phyloP scores from a whole-genome alignment of 352 stramenopile genomes.

The Blastocystis sp. region DNA sequence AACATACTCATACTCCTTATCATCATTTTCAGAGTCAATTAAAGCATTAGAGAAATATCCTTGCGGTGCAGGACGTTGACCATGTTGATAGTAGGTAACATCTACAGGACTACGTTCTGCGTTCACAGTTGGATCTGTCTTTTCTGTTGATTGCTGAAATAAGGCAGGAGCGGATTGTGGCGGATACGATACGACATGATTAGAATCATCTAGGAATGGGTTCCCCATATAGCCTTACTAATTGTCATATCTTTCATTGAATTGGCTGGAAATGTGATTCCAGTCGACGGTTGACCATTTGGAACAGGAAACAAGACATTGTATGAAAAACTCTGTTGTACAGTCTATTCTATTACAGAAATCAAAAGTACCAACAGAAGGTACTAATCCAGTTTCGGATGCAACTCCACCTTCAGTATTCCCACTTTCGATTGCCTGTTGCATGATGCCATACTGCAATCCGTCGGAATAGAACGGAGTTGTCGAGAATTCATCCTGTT shows the following conservation, averaged over 20 bases:
- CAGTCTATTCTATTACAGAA: not conserved
- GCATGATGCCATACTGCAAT: not conserved
- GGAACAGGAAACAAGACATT: not conserved
- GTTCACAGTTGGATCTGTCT: not conserved
- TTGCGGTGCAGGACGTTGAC: not conserved
- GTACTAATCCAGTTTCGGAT: not conserved
- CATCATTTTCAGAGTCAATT: not conserved
- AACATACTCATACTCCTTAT: not conserved
- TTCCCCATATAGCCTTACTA: not conserved
- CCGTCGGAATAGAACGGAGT: not conserved
- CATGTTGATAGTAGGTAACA: not conserved
- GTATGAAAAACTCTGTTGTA: not conserved
- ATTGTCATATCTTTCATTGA: not conserved
- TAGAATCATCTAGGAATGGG: not conserved
- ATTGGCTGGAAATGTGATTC: not conserved
- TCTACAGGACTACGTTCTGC: not conserved
- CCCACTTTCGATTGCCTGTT: not conserved
- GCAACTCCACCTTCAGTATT: not conserved
- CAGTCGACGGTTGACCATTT: not conserved
- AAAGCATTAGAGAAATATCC: not conserved
- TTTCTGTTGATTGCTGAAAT: not conserved
- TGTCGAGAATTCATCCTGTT: not conserved
- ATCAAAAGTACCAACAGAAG: not conserved
- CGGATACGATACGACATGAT: not conserved
- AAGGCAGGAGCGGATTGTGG: not conserved